These are phyloP conservation scores for Alternaria postmessia DNA, from an alignment of 2,329 filamentous ascomycete genomes.

Conservation along the genomic window DNA sequence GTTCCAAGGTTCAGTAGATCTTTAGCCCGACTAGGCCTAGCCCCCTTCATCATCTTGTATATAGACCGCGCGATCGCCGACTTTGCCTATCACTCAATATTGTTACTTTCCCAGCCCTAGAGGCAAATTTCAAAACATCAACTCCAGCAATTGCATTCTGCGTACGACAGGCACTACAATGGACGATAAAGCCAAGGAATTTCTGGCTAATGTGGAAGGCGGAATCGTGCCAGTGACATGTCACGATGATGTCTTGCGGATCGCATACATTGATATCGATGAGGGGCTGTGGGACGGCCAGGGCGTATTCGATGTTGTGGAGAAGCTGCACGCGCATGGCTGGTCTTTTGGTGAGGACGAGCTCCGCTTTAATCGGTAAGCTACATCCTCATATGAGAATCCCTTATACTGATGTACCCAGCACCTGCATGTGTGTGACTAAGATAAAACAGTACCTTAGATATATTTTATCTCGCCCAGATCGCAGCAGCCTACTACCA, in stretches of 20 bases:
- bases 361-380: conserved; percentile 13
- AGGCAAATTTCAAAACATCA: neutral
- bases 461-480: conserved; percentile 12
- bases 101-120: too few relatives aligned
- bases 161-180: neutral
- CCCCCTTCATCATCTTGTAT: too few relatives aligned
- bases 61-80: too few relatives aligned
- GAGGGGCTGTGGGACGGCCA: conserved; percentile 5
- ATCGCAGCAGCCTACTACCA: conserved; percentile 12
- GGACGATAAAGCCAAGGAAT: neutral
- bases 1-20: too few relatives aligned
- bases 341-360: conserved; percentile 12
- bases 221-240: conserved; percentile 7
- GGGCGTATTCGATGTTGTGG: conserved; percentile 10
- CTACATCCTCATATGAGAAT: conserved; percentile 9
- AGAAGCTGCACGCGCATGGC: conserved; percentile 13
- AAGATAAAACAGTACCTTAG: conserved; percentile 3
- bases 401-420: neutral
- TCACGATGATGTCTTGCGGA: conserved; percentile 7
- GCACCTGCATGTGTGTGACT: neutral
- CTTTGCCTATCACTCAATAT: too few relatives aligned
- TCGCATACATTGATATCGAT: conserved; percentile 4
- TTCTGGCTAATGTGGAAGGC: conserved; percentile 5
- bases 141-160: neutral
- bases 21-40: too few relatives aligned